Evolutionary conservation across 2,329 filamentous ascomycete species (phyloP).

Genomic region (Microsporum canis): DNA sequence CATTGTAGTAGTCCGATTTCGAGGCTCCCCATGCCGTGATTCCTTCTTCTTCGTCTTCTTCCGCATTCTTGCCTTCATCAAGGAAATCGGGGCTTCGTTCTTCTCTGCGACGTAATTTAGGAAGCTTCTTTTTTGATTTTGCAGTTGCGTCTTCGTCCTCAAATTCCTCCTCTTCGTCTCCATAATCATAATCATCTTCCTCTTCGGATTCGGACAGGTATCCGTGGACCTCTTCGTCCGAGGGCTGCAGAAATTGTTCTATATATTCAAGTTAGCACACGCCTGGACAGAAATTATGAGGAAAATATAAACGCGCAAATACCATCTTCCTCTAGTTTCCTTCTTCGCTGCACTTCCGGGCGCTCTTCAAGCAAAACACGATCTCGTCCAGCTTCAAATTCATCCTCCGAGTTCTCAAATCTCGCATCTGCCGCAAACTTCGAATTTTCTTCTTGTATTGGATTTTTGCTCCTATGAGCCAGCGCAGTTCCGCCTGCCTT

Average conservation of each 20-base stretch:
- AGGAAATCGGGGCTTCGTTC: constrained; percentile 17
- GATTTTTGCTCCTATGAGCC: constrained; percentile 27
- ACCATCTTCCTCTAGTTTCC: constrained; percentile 57
- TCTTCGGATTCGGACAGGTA: constrained; percentile 37
- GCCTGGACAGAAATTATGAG: background rate
- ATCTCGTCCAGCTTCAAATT: constrained; percentile 80
- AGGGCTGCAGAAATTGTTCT: constrained; percentile 48
- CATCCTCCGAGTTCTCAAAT: constrained; percentile 86
- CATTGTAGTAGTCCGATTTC: constrained; percentile 85
- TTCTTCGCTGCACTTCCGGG: constrained; percentile 64
- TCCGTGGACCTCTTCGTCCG: constrained; percentile 53
- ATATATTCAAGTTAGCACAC: constrained; percentile 15
- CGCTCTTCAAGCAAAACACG: constrained; percentile 75
- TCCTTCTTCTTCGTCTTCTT: constrained; percentile 46
- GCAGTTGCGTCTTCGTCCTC: constrained; percentile 22
- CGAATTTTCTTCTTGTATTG: constrained; percentile 21
- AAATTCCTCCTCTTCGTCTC: constrained; percentile 27
- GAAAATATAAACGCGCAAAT: too few species aligned
- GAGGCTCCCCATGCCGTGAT: constrained; percentile 75
- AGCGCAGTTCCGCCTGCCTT: constrained; percentile 53
- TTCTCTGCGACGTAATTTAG: constrained; percentile 15
- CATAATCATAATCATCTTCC: constrained; percentile 26
- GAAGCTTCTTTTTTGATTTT: constrained; percentile 13
- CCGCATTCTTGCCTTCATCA: constrained; percentile 39
- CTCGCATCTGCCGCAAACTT: constrained; percentile 48